Percentiles rank a stretch among this genome's conserved stretches.
phyloP scores from a whole-genome alignment of 2,329 filamentous ascomycete species.

The Diaporthe citrichinensis region DNA sequence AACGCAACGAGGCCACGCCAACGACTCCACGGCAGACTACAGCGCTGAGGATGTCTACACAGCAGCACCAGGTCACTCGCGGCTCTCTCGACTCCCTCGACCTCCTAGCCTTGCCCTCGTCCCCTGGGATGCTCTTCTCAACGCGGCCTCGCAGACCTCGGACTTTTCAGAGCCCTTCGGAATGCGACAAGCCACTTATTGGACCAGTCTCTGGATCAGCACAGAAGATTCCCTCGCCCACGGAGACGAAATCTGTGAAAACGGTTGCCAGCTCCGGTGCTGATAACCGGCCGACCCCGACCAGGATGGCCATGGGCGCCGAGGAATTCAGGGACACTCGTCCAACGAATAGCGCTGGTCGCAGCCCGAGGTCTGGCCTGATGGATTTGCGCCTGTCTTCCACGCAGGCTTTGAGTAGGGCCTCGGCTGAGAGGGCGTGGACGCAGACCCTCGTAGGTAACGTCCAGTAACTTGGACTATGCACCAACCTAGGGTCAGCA shows the following conservation, averaged over 20 bases:
- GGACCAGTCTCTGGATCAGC: background rate
- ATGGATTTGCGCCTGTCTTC: slow-evolving; percentile 11
- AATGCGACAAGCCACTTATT: background rate
- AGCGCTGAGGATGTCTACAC: background rate
- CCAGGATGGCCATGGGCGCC: background rate
- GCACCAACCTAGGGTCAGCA: background rate
- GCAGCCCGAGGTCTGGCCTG: background rate
- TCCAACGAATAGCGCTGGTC: background rate
- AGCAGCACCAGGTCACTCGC: slow-evolving; percentile 9
- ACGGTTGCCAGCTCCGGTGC: no score
- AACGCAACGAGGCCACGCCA: background rate
- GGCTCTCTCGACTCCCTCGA: slow-evolving; percentile 11
- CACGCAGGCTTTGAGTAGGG: slow-evolving; percentile 27
- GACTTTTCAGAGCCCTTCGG: background rate
- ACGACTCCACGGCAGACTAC: background rate
- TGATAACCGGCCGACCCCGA: background rate
- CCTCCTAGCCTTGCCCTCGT: slow-evolving; percentile 12
- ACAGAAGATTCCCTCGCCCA: background rate
- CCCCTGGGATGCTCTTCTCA: slow-evolving; percentile 22
- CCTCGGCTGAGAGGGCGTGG: slow-evolving; percentile 7
- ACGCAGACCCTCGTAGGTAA: slow-evolving; percentile 36
- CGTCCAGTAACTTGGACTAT: background rate
- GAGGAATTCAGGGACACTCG: background rate
- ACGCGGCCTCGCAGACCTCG: slow-evolving; percentile 24
- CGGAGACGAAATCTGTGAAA: background rate